A percentile compares a stretch with the other conserved stretches of the same genome.
Conservation (phyloP, 768 basidiomycete species). For the Rubroboletus pulcherrimus region DNA sequence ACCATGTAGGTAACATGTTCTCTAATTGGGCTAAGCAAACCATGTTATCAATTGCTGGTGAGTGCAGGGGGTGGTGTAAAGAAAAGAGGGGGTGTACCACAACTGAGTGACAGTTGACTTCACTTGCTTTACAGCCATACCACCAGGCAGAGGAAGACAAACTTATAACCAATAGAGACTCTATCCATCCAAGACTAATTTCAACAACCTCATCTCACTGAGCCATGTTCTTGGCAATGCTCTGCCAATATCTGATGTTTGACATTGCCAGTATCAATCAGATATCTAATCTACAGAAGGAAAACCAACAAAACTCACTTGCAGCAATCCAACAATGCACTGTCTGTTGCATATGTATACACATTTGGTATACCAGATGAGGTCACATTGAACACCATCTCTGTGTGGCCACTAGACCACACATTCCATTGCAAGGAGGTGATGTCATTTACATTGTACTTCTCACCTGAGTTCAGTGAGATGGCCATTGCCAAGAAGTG, state of each 20-base stretch:
- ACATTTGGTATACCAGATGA: not conserved
- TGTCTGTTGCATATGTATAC: not conserved
- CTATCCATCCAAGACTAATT: no score
- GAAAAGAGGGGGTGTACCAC: no score
- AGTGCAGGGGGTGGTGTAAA: no score
- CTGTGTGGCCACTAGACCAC: not conserved
- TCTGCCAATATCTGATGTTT: conserved; percentile 2
- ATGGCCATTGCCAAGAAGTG: conserved; percentile 3
- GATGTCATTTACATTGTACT: not conserved
- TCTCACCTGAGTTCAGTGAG: not conserved
- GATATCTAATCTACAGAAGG: not conserved
- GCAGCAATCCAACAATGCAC: not conserved
- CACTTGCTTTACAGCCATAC: no score
- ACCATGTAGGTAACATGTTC: no score
- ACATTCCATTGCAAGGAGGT: not conserved
- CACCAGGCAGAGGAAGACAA: not conserved
- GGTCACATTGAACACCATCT: conserved; percentile 9
- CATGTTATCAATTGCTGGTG: no score
- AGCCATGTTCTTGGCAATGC: not conserved
- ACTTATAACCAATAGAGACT: not conserved
- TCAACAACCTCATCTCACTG: not conserved
- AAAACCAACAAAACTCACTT: not conserved
- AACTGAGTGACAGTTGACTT: not conserved
- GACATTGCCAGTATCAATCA: not conserved
- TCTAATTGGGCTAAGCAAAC: no score